These are phyloP conservation scores for Ananas comosus DNA, from an alignment of 176 grass and related monocot species.

Conservation along the genomic window DNA sequence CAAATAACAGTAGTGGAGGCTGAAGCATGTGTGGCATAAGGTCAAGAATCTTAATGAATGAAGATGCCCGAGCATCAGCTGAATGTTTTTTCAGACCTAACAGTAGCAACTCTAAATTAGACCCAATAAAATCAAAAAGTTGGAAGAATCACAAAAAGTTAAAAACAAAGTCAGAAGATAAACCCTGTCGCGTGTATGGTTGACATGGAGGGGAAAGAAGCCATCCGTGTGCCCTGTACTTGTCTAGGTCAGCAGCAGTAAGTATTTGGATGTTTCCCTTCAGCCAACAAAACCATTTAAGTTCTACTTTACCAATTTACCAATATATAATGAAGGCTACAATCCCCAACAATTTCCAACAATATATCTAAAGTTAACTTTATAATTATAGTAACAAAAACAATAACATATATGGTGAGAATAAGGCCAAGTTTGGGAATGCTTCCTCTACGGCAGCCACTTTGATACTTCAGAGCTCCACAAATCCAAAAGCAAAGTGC, in stretches of 20 bases:
- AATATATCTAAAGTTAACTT: too few relatives aligned
- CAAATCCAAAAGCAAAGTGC: too few relatives aligned
- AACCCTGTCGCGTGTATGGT: constrained; percentile 94
- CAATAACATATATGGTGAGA: too few relatives aligned
- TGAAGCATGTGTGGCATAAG: constrained; percentile 62
- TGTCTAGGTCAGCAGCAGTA: constrained; percentile 64
- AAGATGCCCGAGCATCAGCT: constrained; percentile 86
- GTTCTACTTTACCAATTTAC: background rate
- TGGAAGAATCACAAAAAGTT: background rate
- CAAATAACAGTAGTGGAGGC: constrained; percentile 77
- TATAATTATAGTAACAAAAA: too few relatives aligned
- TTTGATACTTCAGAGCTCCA: too few relatives aligned
- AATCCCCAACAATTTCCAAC: too few relatives aligned
- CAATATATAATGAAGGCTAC: background rate
- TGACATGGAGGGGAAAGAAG: constrained; percentile 97
- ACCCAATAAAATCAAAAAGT: constrained; percentile 6
- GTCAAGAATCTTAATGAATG: constrained; percentile 89
- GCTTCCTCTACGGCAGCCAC: too few relatives aligned
- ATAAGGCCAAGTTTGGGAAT: too few relatives aligned
- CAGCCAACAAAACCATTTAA: background rate
- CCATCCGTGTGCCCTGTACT: constrained; percentile 77
- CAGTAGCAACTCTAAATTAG: constrained; percentile 21
- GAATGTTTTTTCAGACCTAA: constrained; percentile 93
- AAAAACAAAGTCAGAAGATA: constrained; percentile 18
- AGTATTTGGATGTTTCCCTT: constrained; percentile 92